Evolutionary conservation across 306 rosid species (phyloP).

Genomic region (Malus asiatica): DNA sequence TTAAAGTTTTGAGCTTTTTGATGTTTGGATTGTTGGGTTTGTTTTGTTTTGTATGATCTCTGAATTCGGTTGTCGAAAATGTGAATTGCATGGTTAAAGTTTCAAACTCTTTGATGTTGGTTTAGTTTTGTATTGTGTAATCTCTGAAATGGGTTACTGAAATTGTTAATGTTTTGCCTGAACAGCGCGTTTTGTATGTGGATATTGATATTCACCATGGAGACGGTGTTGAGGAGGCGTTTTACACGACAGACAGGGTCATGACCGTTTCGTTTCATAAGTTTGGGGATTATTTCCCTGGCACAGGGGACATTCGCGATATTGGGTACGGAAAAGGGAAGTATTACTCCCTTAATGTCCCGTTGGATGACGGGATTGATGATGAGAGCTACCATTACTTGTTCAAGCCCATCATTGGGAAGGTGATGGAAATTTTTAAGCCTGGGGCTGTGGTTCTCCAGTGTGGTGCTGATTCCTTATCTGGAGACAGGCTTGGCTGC

Average conservation of each 20-base stretch:
- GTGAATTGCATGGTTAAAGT: background rate
- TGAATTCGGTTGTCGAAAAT: background rate
- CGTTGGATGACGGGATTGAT: constrained; percentile 83
- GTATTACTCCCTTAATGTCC: constrained; percentile 85
- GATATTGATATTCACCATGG: constrained; percentile 92
- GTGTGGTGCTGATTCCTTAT: constrained; percentile 86
- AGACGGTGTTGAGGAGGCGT: constrained; percentile 89
- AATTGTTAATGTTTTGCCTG: background rate
- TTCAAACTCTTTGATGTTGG: background rate
- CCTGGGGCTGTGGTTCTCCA: constrained; percentile 94
- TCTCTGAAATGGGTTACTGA: background rate
- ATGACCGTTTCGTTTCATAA: constrained; percentile 91
- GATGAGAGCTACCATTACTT: constrained; percentile 85
- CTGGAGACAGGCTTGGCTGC: constrained; percentile 86
- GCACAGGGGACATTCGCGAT: constrained; percentile 80
- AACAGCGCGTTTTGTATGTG: constrained; percentile 79
- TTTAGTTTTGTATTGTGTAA: background rate
- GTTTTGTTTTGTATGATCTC: background rate
- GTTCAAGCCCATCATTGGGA: constrained; percentile 78
- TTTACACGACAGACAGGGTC: constrained; percentile 83
- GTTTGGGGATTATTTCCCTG: constrained; percentile 86
- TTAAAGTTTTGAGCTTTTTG: background rate
- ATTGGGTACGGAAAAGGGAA: constrained; percentile 74
- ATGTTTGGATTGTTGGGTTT: background rate
- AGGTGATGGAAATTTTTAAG: constrained; percentile 80